Evolutionary conservation across 2,329 filamentous ascomycete species (phyloP).

Genomic region (Venturia asperata): DNA sequence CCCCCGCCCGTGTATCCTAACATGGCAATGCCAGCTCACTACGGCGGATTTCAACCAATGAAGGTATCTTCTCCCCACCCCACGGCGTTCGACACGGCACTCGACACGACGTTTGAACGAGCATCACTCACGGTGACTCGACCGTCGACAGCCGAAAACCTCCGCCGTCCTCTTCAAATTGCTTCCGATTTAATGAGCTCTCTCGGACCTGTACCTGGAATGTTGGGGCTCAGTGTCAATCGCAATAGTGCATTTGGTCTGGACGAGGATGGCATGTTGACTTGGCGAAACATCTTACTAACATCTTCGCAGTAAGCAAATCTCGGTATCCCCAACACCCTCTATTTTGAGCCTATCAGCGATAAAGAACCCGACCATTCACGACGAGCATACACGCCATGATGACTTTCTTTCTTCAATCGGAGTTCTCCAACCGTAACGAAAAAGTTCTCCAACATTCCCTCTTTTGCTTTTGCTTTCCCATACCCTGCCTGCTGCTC

Average conservation of each 20-base stretch:
- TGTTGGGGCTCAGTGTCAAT: neutral
- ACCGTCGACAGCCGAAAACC: neutral
- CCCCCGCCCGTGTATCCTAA: constrained; percentile 65
- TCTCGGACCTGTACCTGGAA: neutral
- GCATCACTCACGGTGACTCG: neutral
- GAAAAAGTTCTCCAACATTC: constrained; percentile 4
- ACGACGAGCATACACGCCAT: constrained; percentile 5
- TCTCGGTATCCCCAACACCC: neutral
- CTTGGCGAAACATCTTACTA: neutral
- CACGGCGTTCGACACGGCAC: neutral
- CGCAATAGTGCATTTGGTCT: neutral
- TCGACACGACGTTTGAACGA: too few species aligned
- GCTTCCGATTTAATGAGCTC: neutral
- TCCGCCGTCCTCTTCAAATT: neutral
- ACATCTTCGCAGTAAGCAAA: constrained; percentile 15
- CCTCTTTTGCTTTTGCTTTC: constrained; percentile 14
- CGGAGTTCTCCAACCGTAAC: constrained; percentile 16
- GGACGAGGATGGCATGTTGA: neutral
- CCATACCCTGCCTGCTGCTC: constrained; percentile 15
- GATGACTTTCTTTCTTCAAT: constrained; percentile 8
- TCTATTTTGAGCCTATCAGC: constrained; percentile 1
- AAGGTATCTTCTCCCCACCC: constrained; percentile 42
- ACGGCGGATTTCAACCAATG: constrained; percentile 60
- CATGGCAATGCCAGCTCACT: constrained; percentile 61
- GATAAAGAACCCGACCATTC: constrained; percentile 6